A percentile compares a stretch with the other conserved stretches of the same genome.
Evolutionary conservation across 2,329 filamentous ascomycete genomes (phyloP).

Genomic region (Aspergillus nomiae): DNA sequence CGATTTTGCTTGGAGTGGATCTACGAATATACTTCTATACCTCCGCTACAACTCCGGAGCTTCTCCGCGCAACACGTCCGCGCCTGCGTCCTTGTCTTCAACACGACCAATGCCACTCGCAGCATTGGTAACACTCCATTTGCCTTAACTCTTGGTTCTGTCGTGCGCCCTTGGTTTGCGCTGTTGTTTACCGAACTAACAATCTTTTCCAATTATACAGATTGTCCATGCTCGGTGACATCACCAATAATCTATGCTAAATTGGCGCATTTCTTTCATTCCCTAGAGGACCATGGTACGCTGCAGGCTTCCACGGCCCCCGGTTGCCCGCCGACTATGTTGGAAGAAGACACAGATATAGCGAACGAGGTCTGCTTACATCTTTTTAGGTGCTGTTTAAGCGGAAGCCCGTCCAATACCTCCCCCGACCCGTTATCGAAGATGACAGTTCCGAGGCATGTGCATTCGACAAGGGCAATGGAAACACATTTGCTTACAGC

Average conservation of each 20-base stretch:
- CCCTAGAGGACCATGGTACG: conserved; percentile 35
- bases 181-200: conserved; percentile 5
- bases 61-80: conserved; percentile 3
- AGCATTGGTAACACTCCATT: neutral
- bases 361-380: conserved; percentile 19
- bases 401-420: conserved; percentile 86
- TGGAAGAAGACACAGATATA: neutral
- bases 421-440: conserved; percentile 70
- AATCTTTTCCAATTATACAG: neutral
- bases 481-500: conserved; percentile 13
- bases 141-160: neutral
- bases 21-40: conserved; percentile 1
- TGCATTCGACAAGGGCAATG: conserved; percentile 16
- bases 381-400: conserved; percentile 81
- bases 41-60: neutral
- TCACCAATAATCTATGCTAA: conserved; percentile 23
- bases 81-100: neutral
- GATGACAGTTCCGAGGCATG: conserved; percentile 83
- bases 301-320: conserved; percentile 8
- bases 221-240: conserved; percentile 1
- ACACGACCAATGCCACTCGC: neutral
- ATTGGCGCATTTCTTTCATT: conserved; percentile 24
- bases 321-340: neutral
- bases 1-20: neutral
- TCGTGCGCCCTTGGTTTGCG: neutral